These are phyloP conservation scores for Arthroderma sp. DNA, from an alignment of 2,329 filamentous ascomycete species.

Conservation along the genomic window DNA sequence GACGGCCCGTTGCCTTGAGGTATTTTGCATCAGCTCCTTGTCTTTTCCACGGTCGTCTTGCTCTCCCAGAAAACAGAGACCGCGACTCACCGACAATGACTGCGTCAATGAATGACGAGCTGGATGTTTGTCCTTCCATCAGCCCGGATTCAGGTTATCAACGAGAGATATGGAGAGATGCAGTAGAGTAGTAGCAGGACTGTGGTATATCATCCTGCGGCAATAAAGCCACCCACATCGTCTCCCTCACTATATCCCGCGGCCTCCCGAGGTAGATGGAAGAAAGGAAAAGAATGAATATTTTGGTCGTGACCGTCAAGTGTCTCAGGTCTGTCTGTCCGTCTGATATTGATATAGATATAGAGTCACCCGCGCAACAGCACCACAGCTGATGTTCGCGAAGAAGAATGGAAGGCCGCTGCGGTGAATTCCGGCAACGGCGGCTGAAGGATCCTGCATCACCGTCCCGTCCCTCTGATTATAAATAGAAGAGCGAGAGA, in stretches of 20 bases:
- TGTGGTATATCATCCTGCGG: not conserved
- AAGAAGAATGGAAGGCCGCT: not conserved
- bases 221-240: not conserved
- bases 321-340: too few species aligned
- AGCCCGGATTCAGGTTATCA: not conserved
- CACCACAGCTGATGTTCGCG: not conserved
- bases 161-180: not conserved
- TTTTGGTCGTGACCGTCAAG: too few species aligned
- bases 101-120: constrained; percentile 18
- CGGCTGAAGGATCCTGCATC: not conserved
- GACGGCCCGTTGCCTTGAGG: constrained; percentile 50
- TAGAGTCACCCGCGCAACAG: too few species aligned
- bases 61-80: not conserved
- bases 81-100: constrained; percentile 22
- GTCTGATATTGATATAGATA: too few species aligned
- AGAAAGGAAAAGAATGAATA: too few species aligned
- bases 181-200: not conserved
- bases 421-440: not conserved
- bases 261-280: too few species aligned
- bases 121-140: constrained; percentile 9
- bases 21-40: not conserved
- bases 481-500: not conserved
- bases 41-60: too few species aligned
- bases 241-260: not conserved
- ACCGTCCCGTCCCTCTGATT: not conserved